Conservation (phyloP, 768 basidiomycete genomes). For the Termitomyces titanicus region DNA sequence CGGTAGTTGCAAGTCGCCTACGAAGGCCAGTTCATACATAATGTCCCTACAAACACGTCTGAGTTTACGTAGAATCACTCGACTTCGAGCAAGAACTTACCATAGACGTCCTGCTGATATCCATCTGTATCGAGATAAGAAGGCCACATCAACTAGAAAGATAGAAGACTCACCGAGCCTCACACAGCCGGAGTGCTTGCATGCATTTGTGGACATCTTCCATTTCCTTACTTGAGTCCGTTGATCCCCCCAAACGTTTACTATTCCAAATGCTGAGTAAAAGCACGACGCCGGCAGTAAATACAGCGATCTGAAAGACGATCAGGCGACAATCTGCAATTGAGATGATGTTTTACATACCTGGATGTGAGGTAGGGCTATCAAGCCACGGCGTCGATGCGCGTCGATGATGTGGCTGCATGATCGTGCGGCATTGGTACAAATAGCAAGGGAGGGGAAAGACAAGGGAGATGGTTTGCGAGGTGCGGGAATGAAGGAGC, state of each 20-base stretch:
- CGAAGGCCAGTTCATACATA: conserved; percentile 66
- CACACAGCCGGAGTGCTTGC: conserved; percentile 40
- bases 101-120: conserved; percentile 42
- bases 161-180: conserved; percentile 25
- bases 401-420: conserved; percentile 77
- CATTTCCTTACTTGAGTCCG: conserved; percentile 53
- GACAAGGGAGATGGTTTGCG: conserved; percentile 42
- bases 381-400: conserved; percentile 33
- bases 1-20: conserved; percentile 68
- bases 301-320: conserved; percentile 32
- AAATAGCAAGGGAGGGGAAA: conserved; percentile 72
- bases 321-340: not conserved
- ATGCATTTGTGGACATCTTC: conserved; percentile 66
- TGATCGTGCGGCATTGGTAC: conserved; percentile 77
- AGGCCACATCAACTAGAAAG: not conserved
- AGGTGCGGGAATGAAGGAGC: conserved; percentile 70
- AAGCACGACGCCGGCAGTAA: conserved; percentile 52
- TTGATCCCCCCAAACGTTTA: conserved; percentile 43
- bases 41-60: conserved; percentile 51
- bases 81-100: conserved; percentile 20
- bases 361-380: conserved; percentile 31
- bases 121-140: conserved; percentile 25
- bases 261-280: conserved; percentile 68
- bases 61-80: conserved; percentile 15
- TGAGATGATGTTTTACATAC: conserved; percentile 18